These are phyloP conservation scores for Helicocarpus griseus DNA, from an alignment of 2,329 filamentous ascomycete species.

Conservation along the genomic window DNA sequence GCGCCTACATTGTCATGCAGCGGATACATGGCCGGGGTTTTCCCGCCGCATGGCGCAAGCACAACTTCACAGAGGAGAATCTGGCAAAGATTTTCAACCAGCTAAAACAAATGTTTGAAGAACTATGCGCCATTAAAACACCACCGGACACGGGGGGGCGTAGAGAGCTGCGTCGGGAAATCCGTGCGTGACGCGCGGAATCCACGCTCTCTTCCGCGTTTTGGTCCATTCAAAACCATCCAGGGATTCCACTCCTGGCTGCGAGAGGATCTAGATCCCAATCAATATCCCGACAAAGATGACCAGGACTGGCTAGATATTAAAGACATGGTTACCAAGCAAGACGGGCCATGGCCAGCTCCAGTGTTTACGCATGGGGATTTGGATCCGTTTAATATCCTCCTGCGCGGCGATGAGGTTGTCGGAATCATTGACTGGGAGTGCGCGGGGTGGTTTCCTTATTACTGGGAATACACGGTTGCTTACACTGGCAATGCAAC, in stretches of 20 bases:
- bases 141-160: constrained; percentile 15
- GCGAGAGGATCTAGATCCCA: constrained; percentile 19
- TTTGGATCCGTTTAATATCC: constrained; percentile 27
- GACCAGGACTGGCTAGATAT: no score
- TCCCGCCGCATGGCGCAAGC: constrained; percentile 20
- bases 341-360: constrained; percentile 22
- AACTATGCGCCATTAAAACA: constrained; percentile 24
- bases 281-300: constrained; percentile 17
- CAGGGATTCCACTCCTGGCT: constrained; percentile 31
- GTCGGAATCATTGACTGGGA: constrained; percentile 11
- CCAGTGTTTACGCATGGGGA: constrained; percentile 46
- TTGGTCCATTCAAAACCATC: constrained; percentile 24
- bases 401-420: constrained; percentile 1
- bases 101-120: constrained; percentile 18
- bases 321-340: constrained; percentile 25
- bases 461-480: constrained; percentile 9
- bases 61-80: constrained; percentile 22
- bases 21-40: constrained; percentile 29
- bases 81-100: constrained; percentile 28
- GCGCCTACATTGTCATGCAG: constrained; percentile 33
- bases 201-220: constrained; percentile 17
- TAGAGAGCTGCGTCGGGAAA: constrained; percentile 25
- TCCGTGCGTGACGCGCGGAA: constrained; percentile 25
- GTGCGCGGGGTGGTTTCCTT: constrained; percentile 9
- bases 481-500: background rate